Evolutionary conservation across 2,329 filamentous ascomycete species (phyloP).

Genomic region (Cladosporium oxysporum): DNA sequence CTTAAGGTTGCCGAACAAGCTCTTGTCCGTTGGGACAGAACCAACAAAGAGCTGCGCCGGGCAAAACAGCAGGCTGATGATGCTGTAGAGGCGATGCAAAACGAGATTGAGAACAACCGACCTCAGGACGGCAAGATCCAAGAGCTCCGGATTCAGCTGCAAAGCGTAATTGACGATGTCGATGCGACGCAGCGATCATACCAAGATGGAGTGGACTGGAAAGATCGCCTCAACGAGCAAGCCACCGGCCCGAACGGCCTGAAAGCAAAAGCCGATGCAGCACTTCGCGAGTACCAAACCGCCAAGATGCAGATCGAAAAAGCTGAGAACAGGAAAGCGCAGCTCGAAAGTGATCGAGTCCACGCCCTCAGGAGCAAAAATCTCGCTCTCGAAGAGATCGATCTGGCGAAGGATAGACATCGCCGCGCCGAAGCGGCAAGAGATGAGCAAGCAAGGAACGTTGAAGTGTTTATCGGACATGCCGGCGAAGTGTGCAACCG

Average conservation of each 20-base stretch:
- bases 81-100: slow-evolving; percentile 64
- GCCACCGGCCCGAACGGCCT: slow-evolving; percentile 26
- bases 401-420: slow-evolving; percentile 36
- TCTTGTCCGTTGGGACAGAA: slow-evolving; percentile 52
- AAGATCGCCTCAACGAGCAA: slow-evolving; percentile 45
- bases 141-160: slow-evolving; percentile 52
- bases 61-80: slow-evolving; percentile 62
- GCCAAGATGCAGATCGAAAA: slow-evolving; percentile 32
- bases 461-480: slow-evolving; percentile 29
- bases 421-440: slow-evolving; percentile 33
- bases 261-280: slow-evolving; percentile 37
- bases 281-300: slow-evolving; percentile 31
- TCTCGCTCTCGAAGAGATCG: slow-evolving; percentile 39
- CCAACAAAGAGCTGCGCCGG: slow-evolving; percentile 46
- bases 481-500: slow-evolving; percentile 30
- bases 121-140: slow-evolving; percentile 62
- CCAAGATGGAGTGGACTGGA: slow-evolving; percentile 50
- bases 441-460: slow-evolving; percentile 31
- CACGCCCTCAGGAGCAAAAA: slow-evolving; percentile 47
- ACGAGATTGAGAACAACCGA: slow-evolving; percentile 59
- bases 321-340: slow-evolving; percentile 35
- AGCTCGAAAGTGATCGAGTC: slow-evolving; percentile 37
- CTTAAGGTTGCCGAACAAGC: slow-evolving; percentile 53
- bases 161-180: slow-evolving; percentile 55
- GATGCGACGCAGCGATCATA: slow-evolving; percentile 47